Percentiles rank a stretch among this genome's conserved stretches.
Conservation (phyloP, 2,329 filamentous ascomycete genomes). For the Arthrobotrys iridis region DNA sequence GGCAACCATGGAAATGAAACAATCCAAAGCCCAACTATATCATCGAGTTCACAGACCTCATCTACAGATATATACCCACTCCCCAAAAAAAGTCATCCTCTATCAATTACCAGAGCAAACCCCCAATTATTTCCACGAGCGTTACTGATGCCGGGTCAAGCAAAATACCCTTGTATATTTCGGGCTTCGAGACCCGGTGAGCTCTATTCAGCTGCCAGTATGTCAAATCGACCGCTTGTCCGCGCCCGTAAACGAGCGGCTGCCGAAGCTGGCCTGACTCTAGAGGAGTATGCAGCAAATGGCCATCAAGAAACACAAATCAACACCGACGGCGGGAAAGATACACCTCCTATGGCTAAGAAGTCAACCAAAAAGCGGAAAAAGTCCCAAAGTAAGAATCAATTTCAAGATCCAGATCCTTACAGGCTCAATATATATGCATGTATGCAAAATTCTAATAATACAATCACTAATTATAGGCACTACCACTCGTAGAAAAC, state of each 20-base stretch:
- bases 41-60: neutral
- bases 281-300: neutral
- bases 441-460: neutral
- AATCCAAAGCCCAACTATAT: neutral
- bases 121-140: neutral
- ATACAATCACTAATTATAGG: neutral
- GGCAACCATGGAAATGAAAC: neutral
- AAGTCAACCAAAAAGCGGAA: neutral
- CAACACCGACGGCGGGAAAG: neutral
- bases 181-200: neutral
- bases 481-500: neutral
- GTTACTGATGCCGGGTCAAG: neutral
- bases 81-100: neutral
- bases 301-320: neutral
- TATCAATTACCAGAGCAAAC: neutral
- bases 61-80: too few species aligned
- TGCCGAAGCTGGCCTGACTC: neutral
- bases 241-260: conserved; percentile 10
- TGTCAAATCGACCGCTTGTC: neutral
- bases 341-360: neutral
- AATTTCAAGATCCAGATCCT: neutral
- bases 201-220: neutral
- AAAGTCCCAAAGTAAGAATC: conserved; percentile 1
- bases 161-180: conserved; percentile 3
- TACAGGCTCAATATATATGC: neutral